Percentiles rank a stretch among this genome's conserved stretches.
Conservation (phyloP, 2,329 filamentous ascomycete genomes). For the Microsporum audouinii region DNA sequence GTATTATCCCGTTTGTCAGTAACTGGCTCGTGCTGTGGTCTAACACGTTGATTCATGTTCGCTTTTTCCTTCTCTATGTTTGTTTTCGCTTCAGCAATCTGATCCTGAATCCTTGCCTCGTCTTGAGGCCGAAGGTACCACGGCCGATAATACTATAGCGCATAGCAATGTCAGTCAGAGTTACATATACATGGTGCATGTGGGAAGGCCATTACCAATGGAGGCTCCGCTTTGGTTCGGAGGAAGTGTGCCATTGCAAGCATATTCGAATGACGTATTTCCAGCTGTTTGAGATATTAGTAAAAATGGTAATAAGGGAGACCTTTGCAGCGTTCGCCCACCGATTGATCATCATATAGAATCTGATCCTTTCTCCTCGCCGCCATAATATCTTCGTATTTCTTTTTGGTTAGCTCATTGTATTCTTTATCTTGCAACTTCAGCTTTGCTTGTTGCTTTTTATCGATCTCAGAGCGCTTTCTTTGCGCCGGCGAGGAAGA, state of each 20-base stretch:
- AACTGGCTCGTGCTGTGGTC: constrained; percentile 28
- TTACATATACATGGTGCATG: constrained; percentile 3
- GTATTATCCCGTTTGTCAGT: constrained; percentile 11
- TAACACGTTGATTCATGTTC: constrained; percentile 44
- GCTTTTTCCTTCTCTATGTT: constrained; percentile 53
- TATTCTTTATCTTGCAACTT: constrained; percentile 64
- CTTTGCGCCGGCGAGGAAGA: constrained; percentile 52
- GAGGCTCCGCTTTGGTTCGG: constrained; percentile 58
- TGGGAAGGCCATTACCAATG: constrained; percentile 46
- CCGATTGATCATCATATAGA: constrained; percentile 63
- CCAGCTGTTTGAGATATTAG: constrained; percentile 49
- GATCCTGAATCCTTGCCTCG: constrained; percentile 57
- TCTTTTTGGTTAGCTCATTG: constrained; percentile 54
- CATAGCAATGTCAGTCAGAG: not conserved
- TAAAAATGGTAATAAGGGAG: constrained; percentile 13
- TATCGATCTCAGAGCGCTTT: constrained; percentile 68
- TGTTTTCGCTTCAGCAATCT: constrained; percentile 54
- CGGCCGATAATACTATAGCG: constrained; percentile 65
- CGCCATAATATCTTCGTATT: constrained; percentile 49
- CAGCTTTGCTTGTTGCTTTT: constrained; percentile 62
- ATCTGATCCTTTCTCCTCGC: constrained; percentile 59
- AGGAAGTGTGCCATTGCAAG: constrained; percentile 61
- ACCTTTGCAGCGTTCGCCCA: constrained; percentile 36
- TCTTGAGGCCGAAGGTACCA: constrained; percentile 63
- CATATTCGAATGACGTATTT: constrained; percentile 59